Percentiles rank a stretch among this genome's conserved stretches.
These are phyloP conservation scores for Allium cepa DNA, from an alignment of 106 monocot species.

Conservation along the genomic window DNA sequence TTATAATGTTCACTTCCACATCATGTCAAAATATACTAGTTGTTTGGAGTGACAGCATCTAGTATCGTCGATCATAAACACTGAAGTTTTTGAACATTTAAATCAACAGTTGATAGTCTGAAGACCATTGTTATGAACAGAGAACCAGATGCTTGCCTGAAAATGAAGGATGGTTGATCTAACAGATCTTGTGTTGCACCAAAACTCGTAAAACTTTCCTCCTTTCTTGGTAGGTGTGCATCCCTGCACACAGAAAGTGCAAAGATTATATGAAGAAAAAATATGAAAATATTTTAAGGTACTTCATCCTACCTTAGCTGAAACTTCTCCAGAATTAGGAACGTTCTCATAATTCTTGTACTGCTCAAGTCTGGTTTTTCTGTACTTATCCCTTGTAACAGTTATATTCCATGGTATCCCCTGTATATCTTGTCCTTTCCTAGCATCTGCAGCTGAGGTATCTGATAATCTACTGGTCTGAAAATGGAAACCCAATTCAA, in stretches of 20 bases:
- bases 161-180: slow-evolving; percentile 47
- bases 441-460: slow-evolving; percentile 41
- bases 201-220: slow-evolving; percentile 51
- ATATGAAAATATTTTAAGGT: background rate
- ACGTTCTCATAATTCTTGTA: slow-evolving; percentile 74
- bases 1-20: no score
- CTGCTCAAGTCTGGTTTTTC: slow-evolving; percentile 55
- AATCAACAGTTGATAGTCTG: background rate
- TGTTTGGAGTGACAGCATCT: no score
- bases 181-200: slow-evolving; percentile 59
- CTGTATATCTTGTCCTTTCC: slow-evolving; percentile 65
- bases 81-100: no score
- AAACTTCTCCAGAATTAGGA: slow-evolving; percentile 44
- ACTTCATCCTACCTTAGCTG: slow-evolving; percentile 29
- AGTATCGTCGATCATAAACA: no score
- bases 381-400: slow-evolving; percentile 54
- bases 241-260: slow-evolving; percentile 11
- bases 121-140: background rate
- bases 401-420: slow-evolving; percentile 69
- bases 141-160: slow-evolving; percentile 21
- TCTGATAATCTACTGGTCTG: slow-evolving; percentile 44
- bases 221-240: slow-evolving; percentile 51
- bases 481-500: slow-evolving; percentile 2
- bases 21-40: no score
- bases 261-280: background rate